These are phyloP conservation scores for Phytophthora pisi DNA, from an alignment of 352 stramenopile species.

Conservation along the genomic window DNA sequence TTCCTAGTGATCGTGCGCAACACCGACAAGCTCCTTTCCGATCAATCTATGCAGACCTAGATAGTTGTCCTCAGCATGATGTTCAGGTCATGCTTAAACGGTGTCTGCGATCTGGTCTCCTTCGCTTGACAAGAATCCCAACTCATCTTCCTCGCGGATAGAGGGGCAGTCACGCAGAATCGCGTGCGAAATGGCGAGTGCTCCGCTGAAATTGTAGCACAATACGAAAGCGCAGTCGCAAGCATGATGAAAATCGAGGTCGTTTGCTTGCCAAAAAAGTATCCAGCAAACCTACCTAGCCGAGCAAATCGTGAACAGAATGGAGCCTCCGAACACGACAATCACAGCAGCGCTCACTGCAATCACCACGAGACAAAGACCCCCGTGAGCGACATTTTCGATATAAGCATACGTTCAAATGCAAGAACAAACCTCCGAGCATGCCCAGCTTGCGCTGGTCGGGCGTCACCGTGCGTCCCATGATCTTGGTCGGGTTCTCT, in stretches of 20 bases:
- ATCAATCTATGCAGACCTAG: slow-evolving; percentile 26
- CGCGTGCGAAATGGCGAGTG: slow-evolving; percentile 77
- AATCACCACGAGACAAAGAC: slow-evolving; percentile 10
- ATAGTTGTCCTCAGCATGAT: slow-evolving; percentile 15
- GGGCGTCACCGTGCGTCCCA: slow-evolving; percentile 68
- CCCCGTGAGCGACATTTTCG: slow-evolving; percentile 1
- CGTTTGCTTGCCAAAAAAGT: background rate
- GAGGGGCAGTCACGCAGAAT: slow-evolving; percentile 80
- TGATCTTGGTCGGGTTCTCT: slow-evolving; percentile 77
- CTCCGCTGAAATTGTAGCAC: slow-evolving; percentile 43
- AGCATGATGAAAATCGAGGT: background rate
- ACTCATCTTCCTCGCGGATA: slow-evolving; percentile 80
- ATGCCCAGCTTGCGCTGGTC: slow-evolving; percentile 86
- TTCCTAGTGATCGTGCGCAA: slow-evolving; percentile 7
- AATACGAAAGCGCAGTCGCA: slow-evolving; percentile 1
- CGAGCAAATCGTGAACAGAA: slow-evolving; percentile 88
- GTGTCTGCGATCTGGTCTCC: slow-evolving; percentile 72
- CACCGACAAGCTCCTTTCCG: slow-evolving; percentile 14
- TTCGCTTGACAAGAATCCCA: slow-evolving; percentile 77
- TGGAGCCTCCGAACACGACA: slow-evolving; percentile 84
- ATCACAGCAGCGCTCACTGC: slow-evolving; percentile 77
- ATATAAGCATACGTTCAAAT: background rate
- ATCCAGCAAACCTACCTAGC: slow-evolving; percentile 58
- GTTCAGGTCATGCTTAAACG: slow-evolving; percentile 44
- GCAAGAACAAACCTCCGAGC: slow-evolving; percentile 56